phyloP scores from a whole-genome alignment of 2,329 filamentous ascomycete species.

The Drechslerella dactyloides region DNA sequence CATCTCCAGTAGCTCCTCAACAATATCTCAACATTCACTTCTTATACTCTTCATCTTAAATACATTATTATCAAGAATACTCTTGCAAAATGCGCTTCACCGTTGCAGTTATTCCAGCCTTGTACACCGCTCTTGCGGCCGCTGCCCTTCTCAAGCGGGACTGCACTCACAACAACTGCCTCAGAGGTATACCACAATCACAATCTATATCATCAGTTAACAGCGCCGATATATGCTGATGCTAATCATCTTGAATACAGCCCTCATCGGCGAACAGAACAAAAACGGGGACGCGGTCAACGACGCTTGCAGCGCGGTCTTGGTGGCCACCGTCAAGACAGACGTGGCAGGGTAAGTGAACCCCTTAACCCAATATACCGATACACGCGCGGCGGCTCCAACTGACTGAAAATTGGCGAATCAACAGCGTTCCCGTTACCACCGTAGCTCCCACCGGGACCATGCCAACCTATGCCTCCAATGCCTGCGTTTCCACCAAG shows the following conservation, averaged over 20 bases:
- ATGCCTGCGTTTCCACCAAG: not conserved
- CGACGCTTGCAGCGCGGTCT: not conserved
- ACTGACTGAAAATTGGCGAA: not conserved
- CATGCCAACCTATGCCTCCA: not conserved
- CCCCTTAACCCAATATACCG: not conserved
- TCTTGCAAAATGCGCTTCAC: not conserved
- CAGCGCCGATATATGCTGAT: not conserved
- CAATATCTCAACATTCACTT: not conserved
- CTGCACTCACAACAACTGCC: not conserved
- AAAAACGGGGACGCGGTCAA: not conserved
- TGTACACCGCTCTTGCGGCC: not conserved
- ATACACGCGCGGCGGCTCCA: not conserved
- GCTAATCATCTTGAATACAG: not conserved
- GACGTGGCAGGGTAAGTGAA: not conserved
- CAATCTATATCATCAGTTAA: not conserved
- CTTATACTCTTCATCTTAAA: not conserved
- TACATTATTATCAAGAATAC: not conserved
- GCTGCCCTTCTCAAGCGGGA: not conserved
- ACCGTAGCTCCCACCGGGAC: not conserved
- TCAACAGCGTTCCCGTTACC: not conserved
- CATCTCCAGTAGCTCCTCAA: not conserved
- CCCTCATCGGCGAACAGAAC: not conserved
- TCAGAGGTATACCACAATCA: not conserved
- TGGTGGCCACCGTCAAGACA: not conserved
- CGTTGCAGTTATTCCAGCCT: not conserved